A percentile compares a stretch with the other conserved stretches of the same genome.
phyloP scores from a whole-genome alignment of 257 asterid genomes.

The Primulina huaijiensis region DNA sequence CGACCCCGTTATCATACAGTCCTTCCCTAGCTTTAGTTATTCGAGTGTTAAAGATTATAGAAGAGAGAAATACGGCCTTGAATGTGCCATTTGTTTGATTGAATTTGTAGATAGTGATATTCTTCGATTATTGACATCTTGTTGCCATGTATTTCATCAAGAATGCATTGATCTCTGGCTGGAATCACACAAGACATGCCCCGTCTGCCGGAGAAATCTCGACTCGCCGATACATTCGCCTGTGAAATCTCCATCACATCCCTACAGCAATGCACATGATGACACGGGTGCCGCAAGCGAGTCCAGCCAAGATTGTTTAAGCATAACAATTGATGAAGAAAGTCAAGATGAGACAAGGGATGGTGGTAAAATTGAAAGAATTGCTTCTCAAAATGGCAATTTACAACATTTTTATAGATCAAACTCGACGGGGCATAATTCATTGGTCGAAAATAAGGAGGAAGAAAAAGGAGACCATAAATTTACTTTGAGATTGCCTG shows the following conservation, averaged over 20 bases:
- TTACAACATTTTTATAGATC: constrained; percentile 49
- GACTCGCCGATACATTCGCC: constrained; percentile 39
- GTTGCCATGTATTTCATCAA: constrained; percentile 85
- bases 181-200: constrained; percentile 78
- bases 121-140: constrained; percentile 62
- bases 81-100: constrained; percentile 82
- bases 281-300: constrained; percentile 24
- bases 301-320: constrained; percentile 28
- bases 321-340: constrained; percentile 40
- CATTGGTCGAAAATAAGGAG: constrained; percentile 34
- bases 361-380: not conserved
- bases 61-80: constrained; percentile 66
- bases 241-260: constrained; percentile 19
- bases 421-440: constrained; percentile 76
- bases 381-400: not conserved
- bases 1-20: constrained; percentile 50
- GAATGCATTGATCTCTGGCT: constrained; percentile 94
- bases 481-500: constrained; percentile 67
- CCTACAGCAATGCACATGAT: constrained; percentile 5
- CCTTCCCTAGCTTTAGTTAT: constrained; percentile 70
- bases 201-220: constrained; percentile 72
- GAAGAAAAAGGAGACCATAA: constrained; percentile 47
- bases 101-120: constrained; percentile 58
- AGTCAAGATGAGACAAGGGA: constrained; percentile 13
- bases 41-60: constrained; percentile 61